Evolutionary conservation across 1,139 yeast species (phyloP).

Genomic region (Pichia sp.): DNA sequence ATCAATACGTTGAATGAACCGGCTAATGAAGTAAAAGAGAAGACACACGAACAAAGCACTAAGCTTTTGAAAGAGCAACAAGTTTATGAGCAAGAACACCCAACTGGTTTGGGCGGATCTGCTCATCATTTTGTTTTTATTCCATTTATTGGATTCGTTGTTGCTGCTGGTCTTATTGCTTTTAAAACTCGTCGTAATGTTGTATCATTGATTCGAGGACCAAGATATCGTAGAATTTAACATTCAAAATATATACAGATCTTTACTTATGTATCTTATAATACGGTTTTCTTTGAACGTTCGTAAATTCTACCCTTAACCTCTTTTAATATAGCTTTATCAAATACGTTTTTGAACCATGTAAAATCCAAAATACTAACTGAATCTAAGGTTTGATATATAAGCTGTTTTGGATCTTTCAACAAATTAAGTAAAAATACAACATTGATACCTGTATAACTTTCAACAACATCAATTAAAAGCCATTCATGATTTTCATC

Average conservation of each 20-base stretch:
- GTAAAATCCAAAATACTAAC: constrained; percentile 1
- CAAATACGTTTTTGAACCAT: constrained; percentile 6
- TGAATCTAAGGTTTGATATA: neutral
- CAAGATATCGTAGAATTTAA: constrained; percentile 21
- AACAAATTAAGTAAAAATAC: neutral
- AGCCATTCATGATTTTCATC: constrained; percentile 33
- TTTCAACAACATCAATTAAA: constrained; percentile 30
- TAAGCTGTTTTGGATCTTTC: constrained; percentile 1
- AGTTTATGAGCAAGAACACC: constrained; percentile 7
- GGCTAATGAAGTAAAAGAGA: neutral
- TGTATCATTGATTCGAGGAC: constrained; percentile 20
- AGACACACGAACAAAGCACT: neutral
- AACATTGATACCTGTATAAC: constrained; percentile 13
- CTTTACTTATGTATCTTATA: too few relatives aligned
- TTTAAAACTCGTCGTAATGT: constrained; percentile 19
- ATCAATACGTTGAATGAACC: neutral
- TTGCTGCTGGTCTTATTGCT: constrained; percentile 12
- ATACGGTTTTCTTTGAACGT: constrained; percentile 1
- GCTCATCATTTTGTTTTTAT: constrained; percentile 11
- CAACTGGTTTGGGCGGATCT: constrained; percentile 10
- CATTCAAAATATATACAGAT: too few relatives aligned
- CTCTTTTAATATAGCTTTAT: constrained; percentile 1
- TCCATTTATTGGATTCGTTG: constrained; percentile 17
- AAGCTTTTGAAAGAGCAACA: neutral
- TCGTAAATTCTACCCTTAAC: constrained; percentile 9